Evolutionary conservation across 2,329 filamentous ascomycete species (phyloP).

Genomic region (Xenosphaeropsis pyriputrescens): DNA sequence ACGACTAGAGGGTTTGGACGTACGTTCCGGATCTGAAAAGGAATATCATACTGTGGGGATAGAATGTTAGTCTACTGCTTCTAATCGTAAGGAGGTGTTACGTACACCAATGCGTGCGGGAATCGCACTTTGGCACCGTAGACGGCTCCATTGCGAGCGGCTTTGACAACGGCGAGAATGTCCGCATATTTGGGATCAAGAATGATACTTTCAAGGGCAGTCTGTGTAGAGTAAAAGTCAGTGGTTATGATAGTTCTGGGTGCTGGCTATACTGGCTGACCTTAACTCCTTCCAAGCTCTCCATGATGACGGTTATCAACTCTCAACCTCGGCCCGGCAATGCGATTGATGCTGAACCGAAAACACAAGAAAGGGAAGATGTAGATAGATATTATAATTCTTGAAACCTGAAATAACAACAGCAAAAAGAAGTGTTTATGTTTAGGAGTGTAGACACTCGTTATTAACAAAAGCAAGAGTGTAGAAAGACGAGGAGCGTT

Average conservation of each 20-base stretch:
- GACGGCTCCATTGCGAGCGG: constrained; percentile 87
- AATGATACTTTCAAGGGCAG: constrained; percentile 55
- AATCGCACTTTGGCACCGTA: constrained; percentile 97
- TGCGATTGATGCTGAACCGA: constrained; percentile 4
- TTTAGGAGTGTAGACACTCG: no score
- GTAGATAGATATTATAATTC: no score
- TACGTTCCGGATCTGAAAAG: constrained; percentile 86
- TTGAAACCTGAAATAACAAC: no score
- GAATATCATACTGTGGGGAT: constrained; percentile 65
- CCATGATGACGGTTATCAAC: not conserved
- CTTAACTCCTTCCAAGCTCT: not conserved
- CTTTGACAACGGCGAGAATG: constrained; percentile 74
- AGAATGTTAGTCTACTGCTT: constrained; percentile 1
- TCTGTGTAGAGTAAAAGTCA: constrained; percentile 7
- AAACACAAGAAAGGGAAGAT: no score
- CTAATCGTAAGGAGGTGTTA: constrained; percentile 1
- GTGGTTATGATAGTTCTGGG: not conserved
- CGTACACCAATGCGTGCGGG: constrained; percentile 82
- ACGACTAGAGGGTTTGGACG: constrained; percentile 18
- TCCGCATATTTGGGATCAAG: constrained; percentile 79
- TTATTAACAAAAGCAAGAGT: no score
- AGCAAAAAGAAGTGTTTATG: no score
- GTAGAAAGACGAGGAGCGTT: no score
- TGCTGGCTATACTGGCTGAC: not conserved
- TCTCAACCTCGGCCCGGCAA: not conserved